Evolutionary conservation across 75 land plant species (phyloP), one percentile per base, ranked within the genome.

Genomic region (Pseudotsuga menziesii): DNA sequence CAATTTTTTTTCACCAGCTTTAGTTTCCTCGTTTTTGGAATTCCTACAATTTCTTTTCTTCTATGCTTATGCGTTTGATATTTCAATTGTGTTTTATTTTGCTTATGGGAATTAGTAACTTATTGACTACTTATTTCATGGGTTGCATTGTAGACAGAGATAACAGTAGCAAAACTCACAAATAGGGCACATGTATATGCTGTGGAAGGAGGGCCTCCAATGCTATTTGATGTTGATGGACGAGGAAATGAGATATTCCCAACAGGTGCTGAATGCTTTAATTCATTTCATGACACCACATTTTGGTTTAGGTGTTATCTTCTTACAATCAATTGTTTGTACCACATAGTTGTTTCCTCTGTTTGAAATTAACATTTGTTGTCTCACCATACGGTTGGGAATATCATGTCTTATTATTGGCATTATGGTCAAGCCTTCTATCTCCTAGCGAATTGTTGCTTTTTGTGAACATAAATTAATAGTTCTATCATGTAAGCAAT

Each of bases 191-290:
- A 77, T 78, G 83, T 94, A 13, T 94, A 94, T 82, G 74, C 78
- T 12, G 81, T 91, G 12, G 97, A 94, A 82, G 94, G 91, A 60
- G 94, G 87, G 1, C 83, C 84, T 57, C 97, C 97, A 6, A 76
- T 94, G 78, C 79, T 94, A 73, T 94, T 91, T 77, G 97, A 94
- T 75, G 77, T 91, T 59, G 97, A 94, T 91, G 97, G 94, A 25
- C 80, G 93, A 75, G 91, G 93, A n/a, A 55, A 71, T 64, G 94
- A 94, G 22, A 84, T 94, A 20, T 91, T 75, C 66, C 97, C 97
- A 15, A 94, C 97, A 84, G 97, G 94, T 91, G 35, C 74, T 71
- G 72, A 14, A 57, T 76, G 44, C 6, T 73, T 72, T 26, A 1
- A 48, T 14, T 66, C 2, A 14, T 73, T 13, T 14, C 16, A 22